Conservation (phyloP, 2,329 filamentous ascomycete genomes). For the Monosporascus sp. region DNA sequence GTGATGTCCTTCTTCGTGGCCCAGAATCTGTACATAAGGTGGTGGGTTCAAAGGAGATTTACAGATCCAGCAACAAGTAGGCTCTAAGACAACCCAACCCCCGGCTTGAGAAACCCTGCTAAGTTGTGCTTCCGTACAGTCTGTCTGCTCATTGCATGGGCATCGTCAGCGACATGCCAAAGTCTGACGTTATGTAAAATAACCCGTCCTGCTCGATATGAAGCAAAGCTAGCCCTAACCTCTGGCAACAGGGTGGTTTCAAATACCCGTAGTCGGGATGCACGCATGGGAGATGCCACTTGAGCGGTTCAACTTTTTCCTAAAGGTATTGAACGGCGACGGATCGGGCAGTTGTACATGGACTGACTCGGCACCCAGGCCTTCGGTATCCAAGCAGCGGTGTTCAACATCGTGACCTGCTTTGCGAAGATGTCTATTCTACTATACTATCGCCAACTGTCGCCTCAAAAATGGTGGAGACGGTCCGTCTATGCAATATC, state of each 20-base stretch:
- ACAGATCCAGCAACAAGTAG: not conserved
- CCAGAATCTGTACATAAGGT: not conserved
- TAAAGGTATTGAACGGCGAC: not conserved
- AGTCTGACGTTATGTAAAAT: not conserved
- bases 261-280: not conserved
- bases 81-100: not conserved
- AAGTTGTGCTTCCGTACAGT: not conserved
- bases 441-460: not conserved
- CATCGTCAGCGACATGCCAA: not conserved
- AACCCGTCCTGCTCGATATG: no score
- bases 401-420: not conserved
- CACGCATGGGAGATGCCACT: not conserved
- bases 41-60: not conserved
- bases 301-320: not conserved
- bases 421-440: not conserved
- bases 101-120: not conserved
- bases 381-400: not conserved
- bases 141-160: not conserved
- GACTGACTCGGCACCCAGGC: not conserved
- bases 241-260: not conserved
- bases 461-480: slow-evolving; percentile 1
- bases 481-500: not conserved
- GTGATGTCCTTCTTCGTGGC: not conserved
- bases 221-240: not conserved
- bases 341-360: not conserved